Evolutionary conservation across 2,329 filamentous ascomycete species (phyloP).

Genomic region (Cercospora sp.): DNA sequence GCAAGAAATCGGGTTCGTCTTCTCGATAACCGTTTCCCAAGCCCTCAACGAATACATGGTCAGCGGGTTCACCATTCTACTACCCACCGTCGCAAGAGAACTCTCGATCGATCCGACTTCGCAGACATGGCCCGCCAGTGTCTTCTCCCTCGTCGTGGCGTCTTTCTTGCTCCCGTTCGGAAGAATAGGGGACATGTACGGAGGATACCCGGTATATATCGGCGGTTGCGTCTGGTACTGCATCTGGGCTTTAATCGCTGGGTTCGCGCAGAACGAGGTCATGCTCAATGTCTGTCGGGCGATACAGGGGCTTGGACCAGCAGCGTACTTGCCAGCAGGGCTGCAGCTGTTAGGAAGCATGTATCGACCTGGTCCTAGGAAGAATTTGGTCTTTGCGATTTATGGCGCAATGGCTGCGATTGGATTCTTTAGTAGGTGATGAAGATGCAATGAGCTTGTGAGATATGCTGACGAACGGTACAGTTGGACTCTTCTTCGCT

Average conservation of each 20-base stretch:
- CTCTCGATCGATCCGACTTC: constrained; percentile 68
- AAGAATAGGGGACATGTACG: constrained; percentile 57
- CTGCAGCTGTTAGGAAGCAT: constrained; percentile 38
- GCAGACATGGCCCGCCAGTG: constrained; percentile 55
- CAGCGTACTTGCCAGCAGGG: constrained; percentile 39
- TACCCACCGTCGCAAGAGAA: constrained; percentile 63
- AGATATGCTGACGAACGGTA: background rate
- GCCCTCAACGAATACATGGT: constrained; percentile 66
- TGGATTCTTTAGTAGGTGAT: constrained; percentile 54
- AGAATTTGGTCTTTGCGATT: constrained; percentile 41
- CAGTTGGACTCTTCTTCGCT: constrained; percentile 62
- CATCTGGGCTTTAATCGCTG: constrained; percentile 38
- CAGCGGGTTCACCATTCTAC: constrained; percentile 69
- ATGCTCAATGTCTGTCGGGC: constrained; percentile 42
- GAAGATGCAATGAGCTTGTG: background rate
- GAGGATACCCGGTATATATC: constrained; percentile 62
- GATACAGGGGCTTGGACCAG: constrained; percentile 40
- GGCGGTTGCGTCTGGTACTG: constrained; percentile 53
- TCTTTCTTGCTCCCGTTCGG: constrained; percentile 52
- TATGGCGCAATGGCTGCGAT: constrained; percentile 55
- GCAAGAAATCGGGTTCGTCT: constrained; percentile 63
- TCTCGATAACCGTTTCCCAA: constrained; percentile 46
- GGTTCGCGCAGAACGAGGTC: constrained; percentile 36
- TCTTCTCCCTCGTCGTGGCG: constrained; percentile 53
- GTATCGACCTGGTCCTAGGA: constrained; percentile 41